phyloP scores from a whole-genome alignment of 306 rosid species.

The Trifolium repens region DNA sequence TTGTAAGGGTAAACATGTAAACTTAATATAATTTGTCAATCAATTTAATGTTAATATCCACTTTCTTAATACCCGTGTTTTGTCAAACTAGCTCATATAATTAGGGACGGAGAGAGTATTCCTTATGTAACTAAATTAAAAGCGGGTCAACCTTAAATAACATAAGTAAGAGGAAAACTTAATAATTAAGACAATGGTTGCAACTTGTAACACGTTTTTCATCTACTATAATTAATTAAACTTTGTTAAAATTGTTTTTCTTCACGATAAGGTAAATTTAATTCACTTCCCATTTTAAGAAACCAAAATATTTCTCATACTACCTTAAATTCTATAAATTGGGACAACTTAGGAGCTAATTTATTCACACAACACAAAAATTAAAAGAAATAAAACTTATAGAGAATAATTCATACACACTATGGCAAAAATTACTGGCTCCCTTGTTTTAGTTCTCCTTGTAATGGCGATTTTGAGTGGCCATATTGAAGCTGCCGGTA shows the following conservation, averaged over 20 bases:
- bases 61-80: too few species aligned
- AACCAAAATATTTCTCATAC: neutral
- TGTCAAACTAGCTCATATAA: too few species aligned
- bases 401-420: neutral
- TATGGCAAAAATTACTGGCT: neutral
- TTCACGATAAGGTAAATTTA: constrained; percentile 20
- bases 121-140: neutral
- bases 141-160: constrained; percentile 11
- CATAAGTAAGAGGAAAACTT: neutral
- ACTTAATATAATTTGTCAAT: too few species aligned
- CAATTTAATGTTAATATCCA: too few species aligned
- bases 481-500: neutral
- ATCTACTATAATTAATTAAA: constrained; percentile 20
- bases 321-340: constrained; percentile 27
- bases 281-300: neutral
- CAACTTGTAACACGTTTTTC: constrained; percentile 2
- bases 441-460: neutral
- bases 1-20: too few species aligned
- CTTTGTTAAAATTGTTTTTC: neutral
- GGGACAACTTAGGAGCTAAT: neutral
- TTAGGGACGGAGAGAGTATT: too few species aligned
- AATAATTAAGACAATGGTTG: neutral
- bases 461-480: neutral
- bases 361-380: constrained; percentile 5
- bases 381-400: too few species aligned